Evolutionary conservation across 345 rosid genomes (phyloP).

Genomic region (Conringia planisiliqua): DNA sequence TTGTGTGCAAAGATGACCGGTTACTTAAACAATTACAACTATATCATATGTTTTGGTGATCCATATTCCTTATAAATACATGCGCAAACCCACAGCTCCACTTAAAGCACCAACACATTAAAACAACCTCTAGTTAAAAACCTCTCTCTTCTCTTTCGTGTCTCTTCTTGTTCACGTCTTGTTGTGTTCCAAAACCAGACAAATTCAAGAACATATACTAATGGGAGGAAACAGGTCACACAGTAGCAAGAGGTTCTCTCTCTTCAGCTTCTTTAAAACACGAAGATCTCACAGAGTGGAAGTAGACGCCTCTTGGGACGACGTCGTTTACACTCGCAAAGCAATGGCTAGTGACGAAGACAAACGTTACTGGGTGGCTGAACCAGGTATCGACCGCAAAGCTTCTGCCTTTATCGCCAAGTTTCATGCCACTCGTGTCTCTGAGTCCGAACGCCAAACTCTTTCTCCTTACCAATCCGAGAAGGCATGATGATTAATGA

Average conservation of each 20-base stretch:
- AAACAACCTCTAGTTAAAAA: not conserved
- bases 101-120: slow-evolving; percentile 20
- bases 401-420: slow-evolving; percentile 49
- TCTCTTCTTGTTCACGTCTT: slow-evolving; percentile 6
- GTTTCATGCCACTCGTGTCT: slow-evolving; percentile 41
- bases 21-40: slow-evolving; percentile 1
- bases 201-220: slow-evolving; percentile 11
- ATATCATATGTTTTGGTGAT: too few species aligned
- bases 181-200: not conserved
- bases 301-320: slow-evolving; percentile 24
- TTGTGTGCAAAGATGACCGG: not conserved
- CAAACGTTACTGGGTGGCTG: slow-evolving; percentile 39
- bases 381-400: slow-evolving; percentile 51
- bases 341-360: slow-evolving; percentile 52
- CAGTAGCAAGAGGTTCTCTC: slow-evolving; percentile 35
- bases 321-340: slow-evolving; percentile 28
- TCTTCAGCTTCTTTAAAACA: slow-evolving; percentile 35
- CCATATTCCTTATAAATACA: slow-evolving; percentile 33
- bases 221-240: slow-evolving; percentile 39
- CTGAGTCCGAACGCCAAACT: slow-evolving; percentile 34
- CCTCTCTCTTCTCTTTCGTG: slow-evolving; percentile 1
- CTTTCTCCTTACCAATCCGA: slow-evolving; percentile 26
- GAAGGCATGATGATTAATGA: slow-evolving; percentile 16
- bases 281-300: slow-evolving; percentile 34
- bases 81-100: slow-evolving; percentile 1